These are phyloP conservation scores for Cercospora zeae-maydis DNA, from an alignment of 2,329 filamentous ascomycete species.

Conservation along the genomic window DNA sequence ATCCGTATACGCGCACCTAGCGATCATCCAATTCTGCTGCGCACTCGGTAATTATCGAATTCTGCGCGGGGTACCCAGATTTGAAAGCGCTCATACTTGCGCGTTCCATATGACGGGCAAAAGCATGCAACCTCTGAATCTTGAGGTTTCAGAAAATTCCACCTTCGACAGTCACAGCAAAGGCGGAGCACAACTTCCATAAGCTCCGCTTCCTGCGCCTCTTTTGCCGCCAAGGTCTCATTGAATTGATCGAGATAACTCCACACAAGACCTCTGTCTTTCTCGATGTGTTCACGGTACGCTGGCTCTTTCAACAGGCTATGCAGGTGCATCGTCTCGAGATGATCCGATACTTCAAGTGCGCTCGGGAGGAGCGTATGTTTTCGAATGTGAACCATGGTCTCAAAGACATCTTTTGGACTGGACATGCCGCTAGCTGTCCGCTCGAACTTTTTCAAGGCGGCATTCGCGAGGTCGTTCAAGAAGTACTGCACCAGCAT, in stretches of 20 bases:
- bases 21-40: neutral
- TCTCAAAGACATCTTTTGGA: neutral
- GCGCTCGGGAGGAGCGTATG: neutral
- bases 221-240: neutral
- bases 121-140: no score
- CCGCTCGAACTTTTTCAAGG: neutral
- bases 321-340: constrained; percentile 1
- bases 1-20: no score
- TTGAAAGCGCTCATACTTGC: neutral
- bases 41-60: neutral
- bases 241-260: constrained; percentile 5
- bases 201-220: neutral
- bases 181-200: neutral
- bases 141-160: no score
- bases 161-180: no score
- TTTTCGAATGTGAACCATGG: neutral
- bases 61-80: neutral
- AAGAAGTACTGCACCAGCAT: neutral
- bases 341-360: neutral
- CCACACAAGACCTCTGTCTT: neutral
- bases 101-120: no score
- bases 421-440: neutral
- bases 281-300: neutral
- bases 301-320: neutral
- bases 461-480: neutral